Percentiles rank a stretch among this genome's conserved stretches.
phyloP scores from a whole-genome alignment of 805 yeast species.

The Barnettozyma vustinii region DNA sequence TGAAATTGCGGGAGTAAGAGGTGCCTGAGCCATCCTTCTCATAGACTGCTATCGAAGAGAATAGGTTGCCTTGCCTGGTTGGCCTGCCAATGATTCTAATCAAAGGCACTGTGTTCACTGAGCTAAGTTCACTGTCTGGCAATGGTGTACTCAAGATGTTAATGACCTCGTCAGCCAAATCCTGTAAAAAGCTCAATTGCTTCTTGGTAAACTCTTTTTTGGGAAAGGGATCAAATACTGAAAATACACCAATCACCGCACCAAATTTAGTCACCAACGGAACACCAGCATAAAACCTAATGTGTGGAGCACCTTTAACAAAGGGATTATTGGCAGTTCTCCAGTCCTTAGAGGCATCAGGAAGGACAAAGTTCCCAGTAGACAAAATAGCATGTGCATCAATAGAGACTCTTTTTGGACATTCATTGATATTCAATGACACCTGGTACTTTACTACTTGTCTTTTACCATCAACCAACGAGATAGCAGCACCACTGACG shows the following conservation, averaged over 20 bases:
- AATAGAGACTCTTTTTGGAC: conserved; percentile 51
- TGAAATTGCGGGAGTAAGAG: conserved; percentile 47
- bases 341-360: conserved; percentile 69
- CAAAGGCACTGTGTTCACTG: conserved; percentile 8
- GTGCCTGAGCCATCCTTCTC: conserved; percentile 64
- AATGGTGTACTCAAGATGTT: conserved; percentile 33
- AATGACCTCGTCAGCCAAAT: conserved; percentile 38
- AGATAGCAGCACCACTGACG: conserved; percentile 51
- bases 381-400: conserved; percentile 70
- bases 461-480: conserved; percentile 44
- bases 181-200: conserved; percentile 32
- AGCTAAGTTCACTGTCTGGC: conserved; percentile 4
- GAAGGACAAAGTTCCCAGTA: conserved; percentile 43
- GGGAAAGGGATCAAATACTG: conserved; percentile 50
- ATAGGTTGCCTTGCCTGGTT: conserved; percentile 37
- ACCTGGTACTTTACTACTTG: conserved; percentile 47
- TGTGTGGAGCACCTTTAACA: conserved; percentile 54
- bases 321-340: conserved; percentile 57
- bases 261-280: conserved; percentile 42
- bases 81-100: conserved; percentile 48
- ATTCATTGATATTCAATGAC: conserved; percentile 41
- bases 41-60: conserved; percentile 36
- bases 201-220: conserved; percentile 32
- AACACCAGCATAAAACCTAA: conserved; percentile 61
- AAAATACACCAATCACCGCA: conserved; percentile 48